Conservation (phyloP, 257 asterid species). For the Forsythia suspensa region DNA sequence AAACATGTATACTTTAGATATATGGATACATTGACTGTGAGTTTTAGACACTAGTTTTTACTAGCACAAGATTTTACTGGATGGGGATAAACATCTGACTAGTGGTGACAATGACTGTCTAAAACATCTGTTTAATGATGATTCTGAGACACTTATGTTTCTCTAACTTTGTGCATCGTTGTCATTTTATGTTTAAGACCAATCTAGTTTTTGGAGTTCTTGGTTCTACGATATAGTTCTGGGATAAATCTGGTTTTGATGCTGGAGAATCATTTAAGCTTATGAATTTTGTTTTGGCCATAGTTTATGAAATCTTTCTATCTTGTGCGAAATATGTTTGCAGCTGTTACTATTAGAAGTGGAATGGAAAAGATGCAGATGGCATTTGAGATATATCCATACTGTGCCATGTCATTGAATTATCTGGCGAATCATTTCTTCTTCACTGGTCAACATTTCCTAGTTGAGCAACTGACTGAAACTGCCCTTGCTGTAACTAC, state of each 20-base stretch:
- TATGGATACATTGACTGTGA: neutral
- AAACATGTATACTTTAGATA: neutral
- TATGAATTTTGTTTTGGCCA: neutral
- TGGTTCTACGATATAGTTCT: neutral
- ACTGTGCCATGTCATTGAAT: conserved; percentile 86
- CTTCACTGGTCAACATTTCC: conserved; percentile 96
- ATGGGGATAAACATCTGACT: neutral
- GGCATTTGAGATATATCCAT: conserved; percentile 95
- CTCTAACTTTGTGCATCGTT: neutral
- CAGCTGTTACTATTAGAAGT: conserved; percentile 70
- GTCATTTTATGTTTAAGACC: neutral
- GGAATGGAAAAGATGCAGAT: conserved; percentile 94
- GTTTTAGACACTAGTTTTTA: neutral
- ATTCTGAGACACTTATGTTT: neutral
- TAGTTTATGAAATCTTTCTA: conserved; percentile 14
- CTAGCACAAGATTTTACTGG: neutral
- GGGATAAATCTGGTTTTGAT: neutral
- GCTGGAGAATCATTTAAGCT: conserved; percentile 11
- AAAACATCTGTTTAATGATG: conserved; percentile 13
- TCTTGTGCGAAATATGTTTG: conserved; percentile 28
- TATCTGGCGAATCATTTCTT: conserved; percentile 99
- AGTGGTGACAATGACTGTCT: neutral
- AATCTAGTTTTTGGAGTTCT: neutral
- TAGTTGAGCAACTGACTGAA: conserved; percentile 96
- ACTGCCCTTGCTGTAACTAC: conserved; percentile 88